Base-by-base conservation (phyloP, 345 rosid species). In the Bretschneidera sinensis region DNA sequence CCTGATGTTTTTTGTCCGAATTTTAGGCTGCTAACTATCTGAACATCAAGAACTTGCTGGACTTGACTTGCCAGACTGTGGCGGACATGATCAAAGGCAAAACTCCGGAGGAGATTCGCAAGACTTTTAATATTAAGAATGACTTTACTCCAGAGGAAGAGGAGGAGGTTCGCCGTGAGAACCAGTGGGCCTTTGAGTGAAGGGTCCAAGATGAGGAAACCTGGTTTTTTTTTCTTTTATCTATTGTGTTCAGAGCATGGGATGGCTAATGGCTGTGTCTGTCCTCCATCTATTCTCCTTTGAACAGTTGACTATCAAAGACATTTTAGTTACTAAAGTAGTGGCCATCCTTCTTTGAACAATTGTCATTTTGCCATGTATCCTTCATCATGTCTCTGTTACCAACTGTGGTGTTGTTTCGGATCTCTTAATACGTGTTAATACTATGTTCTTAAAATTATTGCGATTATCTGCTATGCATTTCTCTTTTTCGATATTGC, bases 171-270 rank as follows among this genome's bases (percentile, higher is more conserved):
- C 79, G 91, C 57, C 72, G 68, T 72, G 89, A 83, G 73, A 85
- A 85, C 65, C 81, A 70, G 54, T 89, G 95, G 97, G 95, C 88
- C 5, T 89, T 89, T 47, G 89, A 86, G 70, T 89, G 78, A 84
- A 10, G 18, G 3, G 11, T 71, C 55, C 54, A 24, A 60, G 61
- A 21, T n/a, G 21, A 60, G 21, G 20, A 17, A 43, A 58, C 22
- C 24, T 21, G 22, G n/a, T 20, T 21, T 51, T 17, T 16, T 20
- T 17, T 52, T 5, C 34, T 31, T 43, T 56, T 51, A 18, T 55
- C 13, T 24, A 11, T 18, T 60, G 11, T 39, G 28, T 50, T 54
- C 13, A 19, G 25, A 61, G 4, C 54, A 33, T 0, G 28, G 6
- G 21, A 49, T 66, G 45, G 1, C 15, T 39, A 39, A 39, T 39